phyloP scores from a whole-genome alignment of 345 rosid genomes.

The Salix arbutifolia region DNA sequence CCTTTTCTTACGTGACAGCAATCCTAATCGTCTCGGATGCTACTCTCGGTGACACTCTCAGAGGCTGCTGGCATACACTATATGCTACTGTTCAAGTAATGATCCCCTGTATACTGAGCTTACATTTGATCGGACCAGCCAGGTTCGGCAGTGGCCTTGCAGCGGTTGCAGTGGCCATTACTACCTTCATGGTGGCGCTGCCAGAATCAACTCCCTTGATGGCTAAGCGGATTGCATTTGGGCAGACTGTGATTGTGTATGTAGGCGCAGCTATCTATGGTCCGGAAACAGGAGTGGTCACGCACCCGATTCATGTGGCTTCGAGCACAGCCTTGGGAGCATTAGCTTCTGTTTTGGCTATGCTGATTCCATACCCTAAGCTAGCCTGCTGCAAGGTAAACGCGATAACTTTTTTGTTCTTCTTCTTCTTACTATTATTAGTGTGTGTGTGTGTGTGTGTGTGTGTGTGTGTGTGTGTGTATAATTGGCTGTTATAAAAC shows the following conservation, averaged over 20 bases:
- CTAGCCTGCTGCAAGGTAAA: constrained; percentile 61
- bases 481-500: too few species aligned
- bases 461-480: too few species aligned
- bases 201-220: constrained; percentile 57
- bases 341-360: constrained; percentile 61
- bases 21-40: constrained; percentile 67
- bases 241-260: constrained; percentile 65
- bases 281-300: constrained; percentile 32
- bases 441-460: too few species aligned
- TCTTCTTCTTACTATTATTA: not conserved
- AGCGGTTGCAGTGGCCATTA: constrained; percentile 46
- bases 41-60: constrained; percentile 56
- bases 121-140: constrained; percentile 44
- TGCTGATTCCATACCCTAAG: constrained; percentile 64
- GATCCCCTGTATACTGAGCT: constrained; percentile 32
- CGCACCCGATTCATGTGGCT: constrained; percentile 60
- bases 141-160: constrained; percentile 43
- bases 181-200: constrained; percentile 60
- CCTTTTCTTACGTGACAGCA: constrained; percentile 67
- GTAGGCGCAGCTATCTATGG: constrained; percentile 50
- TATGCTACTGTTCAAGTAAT: constrained; percentile 51
- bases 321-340: constrained; percentile 70
- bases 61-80: constrained; percentile 46
- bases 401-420: not conserved
- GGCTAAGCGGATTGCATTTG: constrained; percentile 75